Conservation (phyloP, 306 rosid genomes). For the Lablab purpureus region DNA sequence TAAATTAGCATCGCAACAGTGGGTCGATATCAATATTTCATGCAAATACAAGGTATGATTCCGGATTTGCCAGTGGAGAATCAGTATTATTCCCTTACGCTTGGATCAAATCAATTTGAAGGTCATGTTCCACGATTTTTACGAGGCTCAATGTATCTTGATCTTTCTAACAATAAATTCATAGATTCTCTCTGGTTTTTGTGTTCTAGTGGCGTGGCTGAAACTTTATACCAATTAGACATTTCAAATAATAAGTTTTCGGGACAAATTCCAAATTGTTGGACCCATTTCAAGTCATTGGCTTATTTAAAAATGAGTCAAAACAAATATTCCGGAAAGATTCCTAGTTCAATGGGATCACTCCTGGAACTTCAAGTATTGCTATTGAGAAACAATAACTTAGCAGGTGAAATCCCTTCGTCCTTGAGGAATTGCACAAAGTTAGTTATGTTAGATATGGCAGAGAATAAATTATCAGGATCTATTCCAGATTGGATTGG, state of each 20-base stretch:
- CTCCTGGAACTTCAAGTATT: neutral
- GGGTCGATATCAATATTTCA: neutral
- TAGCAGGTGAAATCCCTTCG: neutral
- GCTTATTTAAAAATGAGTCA: neutral
- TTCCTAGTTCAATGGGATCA: neutral
- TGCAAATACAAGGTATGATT: neutral
- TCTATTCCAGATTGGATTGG: neutral
- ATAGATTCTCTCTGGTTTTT: neutral
- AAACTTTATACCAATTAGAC: neutral
- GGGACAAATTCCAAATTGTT: neutral
- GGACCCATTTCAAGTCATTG: neutral
- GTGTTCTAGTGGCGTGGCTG: neutral
- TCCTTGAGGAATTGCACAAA: neutral
- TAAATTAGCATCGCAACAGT: fast-evolving
- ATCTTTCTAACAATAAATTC: slow-evolving; percentile 37
- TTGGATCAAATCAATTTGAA: slow-evolving; percentile 1
- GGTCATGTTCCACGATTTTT: slow-evolving; percentile 5
- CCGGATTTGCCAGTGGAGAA: neutral
- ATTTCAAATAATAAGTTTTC: slow-evolving; percentile 1
- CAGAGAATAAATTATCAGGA: slow-evolving; percentile 30
- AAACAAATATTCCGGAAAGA: neutral
- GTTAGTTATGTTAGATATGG: slow-evolving; percentile 1
- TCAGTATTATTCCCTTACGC: neutral
- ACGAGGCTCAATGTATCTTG: neutral
- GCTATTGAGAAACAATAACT: slow-evolving; percentile 22